phyloP scores from a whole-genome alignment of 306 rosid species.

The Morella rubra region DNA sequence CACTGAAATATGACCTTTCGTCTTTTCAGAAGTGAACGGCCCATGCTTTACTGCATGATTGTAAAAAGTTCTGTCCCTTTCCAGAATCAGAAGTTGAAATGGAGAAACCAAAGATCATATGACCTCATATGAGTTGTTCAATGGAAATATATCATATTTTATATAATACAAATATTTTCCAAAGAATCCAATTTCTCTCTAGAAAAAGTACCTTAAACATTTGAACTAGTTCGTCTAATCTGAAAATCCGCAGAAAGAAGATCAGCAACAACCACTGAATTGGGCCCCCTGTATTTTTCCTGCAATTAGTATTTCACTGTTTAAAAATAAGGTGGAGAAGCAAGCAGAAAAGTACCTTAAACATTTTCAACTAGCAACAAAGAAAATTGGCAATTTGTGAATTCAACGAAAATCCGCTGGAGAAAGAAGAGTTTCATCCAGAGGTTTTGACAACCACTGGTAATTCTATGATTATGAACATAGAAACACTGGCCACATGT shows the following conservation, averaged over 20 bases:
- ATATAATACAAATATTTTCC: conserved; percentile 4
- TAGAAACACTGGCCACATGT: too few relatives aligned
- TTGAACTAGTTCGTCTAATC: conserved; percentile 73
- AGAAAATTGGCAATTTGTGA: too few relatives aligned
- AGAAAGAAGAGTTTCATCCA: too few relatives aligned
- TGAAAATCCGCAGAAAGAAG: conserved; percentile 79
- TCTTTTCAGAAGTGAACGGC: neutral
- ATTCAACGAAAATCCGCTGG: too few relatives aligned
- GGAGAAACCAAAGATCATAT: neutral
- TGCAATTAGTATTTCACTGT: conserved; percentile 35
- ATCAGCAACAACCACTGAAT: conserved; percentile 75
- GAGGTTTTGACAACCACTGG: too few relatives aligned
- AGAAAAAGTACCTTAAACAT: conserved; percentile 77
- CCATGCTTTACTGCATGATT: neutral
- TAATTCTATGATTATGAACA: too few relatives aligned
- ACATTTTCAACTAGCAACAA: too few relatives aligned
- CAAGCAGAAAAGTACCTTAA: too few relatives aligned
- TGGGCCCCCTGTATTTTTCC: conserved; percentile 78
- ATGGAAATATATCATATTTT: conserved; percentile 1
- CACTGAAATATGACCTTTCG: neutral
- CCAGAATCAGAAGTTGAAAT: neutral
- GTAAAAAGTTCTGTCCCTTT: neutral
- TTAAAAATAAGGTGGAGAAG: conserved; percentile 8
- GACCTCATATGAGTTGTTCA: neutral
- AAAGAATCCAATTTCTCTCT: conserved; percentile 10